Percentiles rank a stretch among this genome's conserved stretches.
Evolutionary conservation across 371 early-diverging fungal species (phyloP).

Genomic region (Rhizomucor miehei): DNA sequence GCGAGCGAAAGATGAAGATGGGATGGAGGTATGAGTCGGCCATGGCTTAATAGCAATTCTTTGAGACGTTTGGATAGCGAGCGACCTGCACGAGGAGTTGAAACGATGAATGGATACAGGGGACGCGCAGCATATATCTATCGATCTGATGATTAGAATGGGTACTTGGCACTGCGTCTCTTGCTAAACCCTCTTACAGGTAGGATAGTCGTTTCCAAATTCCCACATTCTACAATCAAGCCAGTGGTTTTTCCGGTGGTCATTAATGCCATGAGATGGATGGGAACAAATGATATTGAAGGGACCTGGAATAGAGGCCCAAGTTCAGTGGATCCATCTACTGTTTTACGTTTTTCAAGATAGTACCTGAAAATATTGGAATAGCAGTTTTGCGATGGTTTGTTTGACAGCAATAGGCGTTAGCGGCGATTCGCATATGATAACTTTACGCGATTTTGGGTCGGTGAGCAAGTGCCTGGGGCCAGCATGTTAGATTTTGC

Average conservation of each 20-base stretch:
- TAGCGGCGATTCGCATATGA: constrained; percentile 78
- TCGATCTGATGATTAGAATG: background rate
- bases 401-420: constrained; percentile 74
- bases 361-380: constrained; percentile 76
- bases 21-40: constrained; percentile 43
- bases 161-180: too few relatives aligned
- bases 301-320: constrained; percentile 55
- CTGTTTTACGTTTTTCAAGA: background rate
- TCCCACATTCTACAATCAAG: constrained; percentile 82
- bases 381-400: constrained; percentile 68
- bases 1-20: constrained; percentile 44
- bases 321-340: too few relatives aligned
- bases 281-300: constrained; percentile 78
- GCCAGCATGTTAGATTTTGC: background rate
- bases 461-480: constrained; percentile 76
- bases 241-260: constrained; percentile 80
- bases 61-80: constrained; percentile 60
- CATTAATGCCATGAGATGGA: constrained; percentile 72
- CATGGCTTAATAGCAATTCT: constrained; percentile 56
- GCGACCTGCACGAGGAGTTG: constrained; percentile 75
- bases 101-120: constrained; percentile 61
- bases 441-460: constrained; percentile 84
- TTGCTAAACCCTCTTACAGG: constrained; percentile 62
- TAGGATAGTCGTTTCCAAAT: constrained; percentile 70
- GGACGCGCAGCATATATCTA: constrained; percentile 80